Percentiles rank a stretch among this genome's conserved stretches.
phyloP scores from a whole-genome alignment of 106 monocot genomes.

The Dactylorhiza incarnata region DNA sequence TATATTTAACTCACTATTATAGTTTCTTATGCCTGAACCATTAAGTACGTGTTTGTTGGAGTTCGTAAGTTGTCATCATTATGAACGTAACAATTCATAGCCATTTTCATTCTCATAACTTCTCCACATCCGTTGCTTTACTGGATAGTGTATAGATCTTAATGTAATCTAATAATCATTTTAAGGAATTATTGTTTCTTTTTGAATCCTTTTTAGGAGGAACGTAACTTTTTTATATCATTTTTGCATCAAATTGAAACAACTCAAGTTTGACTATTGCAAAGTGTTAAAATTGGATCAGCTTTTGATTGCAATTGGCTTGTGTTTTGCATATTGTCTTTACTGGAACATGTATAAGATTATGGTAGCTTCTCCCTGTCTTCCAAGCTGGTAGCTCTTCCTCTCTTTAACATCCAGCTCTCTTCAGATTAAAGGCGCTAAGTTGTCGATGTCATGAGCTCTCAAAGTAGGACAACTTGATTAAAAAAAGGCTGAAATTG shows the following conservation, averaged over 20 bases:
- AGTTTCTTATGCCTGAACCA: not conserved
- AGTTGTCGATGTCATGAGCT: constrained; percentile 21
- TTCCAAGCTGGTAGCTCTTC: not conserved
- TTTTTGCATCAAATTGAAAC: not conserved
- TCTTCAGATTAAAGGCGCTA: too few relatives aligned
- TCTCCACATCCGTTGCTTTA: not conserved
- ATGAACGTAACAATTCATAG: not conserved
- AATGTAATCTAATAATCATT: not conserved
- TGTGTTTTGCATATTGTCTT: not conserved
- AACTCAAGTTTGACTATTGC: not conserved
- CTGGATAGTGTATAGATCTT: not conserved
- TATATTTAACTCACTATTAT: not conserved
- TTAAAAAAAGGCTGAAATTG: constrained; percentile 60
- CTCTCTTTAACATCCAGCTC: not conserved
- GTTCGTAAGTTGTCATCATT: not conserved
- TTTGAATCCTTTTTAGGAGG: not conserved
- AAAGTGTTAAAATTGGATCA: not conserved
- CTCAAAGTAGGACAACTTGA: constrained; percentile 23
- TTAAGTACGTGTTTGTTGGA: not conserved
- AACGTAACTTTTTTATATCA: not conserved
- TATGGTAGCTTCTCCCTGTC: not conserved
- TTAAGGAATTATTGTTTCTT: not conserved
- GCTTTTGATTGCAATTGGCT: not conserved
- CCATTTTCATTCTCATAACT: not conserved
- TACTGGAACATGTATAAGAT: not conserved